These are phyloP conservation scores for Raphanus sativus DNA, from an alignment of 345 rosid genomes.

Conservation along the genomic window DNA sequence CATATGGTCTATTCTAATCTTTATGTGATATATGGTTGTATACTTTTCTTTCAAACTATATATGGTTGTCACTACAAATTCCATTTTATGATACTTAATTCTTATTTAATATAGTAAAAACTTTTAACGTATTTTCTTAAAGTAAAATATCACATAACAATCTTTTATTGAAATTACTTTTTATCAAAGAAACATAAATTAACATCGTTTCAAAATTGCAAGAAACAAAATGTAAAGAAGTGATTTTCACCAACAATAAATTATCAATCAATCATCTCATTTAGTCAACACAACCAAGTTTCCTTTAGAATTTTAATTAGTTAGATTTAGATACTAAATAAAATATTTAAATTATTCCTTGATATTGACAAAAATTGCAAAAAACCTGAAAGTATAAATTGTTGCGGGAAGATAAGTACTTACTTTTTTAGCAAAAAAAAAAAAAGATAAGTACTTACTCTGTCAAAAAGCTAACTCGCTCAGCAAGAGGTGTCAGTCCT, in stretches of 20 bases:
- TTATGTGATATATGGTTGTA: neutral
- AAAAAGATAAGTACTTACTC: constrained; percentile 62
- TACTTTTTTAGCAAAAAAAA: too few relatives aligned
- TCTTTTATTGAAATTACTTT: neutral
- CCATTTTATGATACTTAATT: neutral
- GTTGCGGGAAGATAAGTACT: constrained; percentile 24
- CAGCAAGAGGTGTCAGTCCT: constrained; percentile 83
- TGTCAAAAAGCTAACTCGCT: constrained; percentile 89
- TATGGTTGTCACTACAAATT: neutral
- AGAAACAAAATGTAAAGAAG: neutral
- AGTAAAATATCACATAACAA: neutral
- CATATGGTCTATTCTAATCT: neutral
- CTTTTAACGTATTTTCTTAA: too few relatives aligned
- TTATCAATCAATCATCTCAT: neutral
- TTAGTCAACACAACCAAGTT: neutral
- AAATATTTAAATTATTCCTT: neutral
- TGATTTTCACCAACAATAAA: neutral
- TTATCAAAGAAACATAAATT: neutral
- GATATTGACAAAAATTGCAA: neutral
- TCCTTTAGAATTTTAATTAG: neutral
- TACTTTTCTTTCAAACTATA: neutral
- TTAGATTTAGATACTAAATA: neutral
- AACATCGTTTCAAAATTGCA: neutral
- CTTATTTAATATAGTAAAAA: too few relatives aligned
- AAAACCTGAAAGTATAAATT: neutral